A percentile compares a stretch with the other conserved stretches of the same genome.
Conservation (phyloP, 441 rosid species). For the Jatropha podagrica region DNA sequence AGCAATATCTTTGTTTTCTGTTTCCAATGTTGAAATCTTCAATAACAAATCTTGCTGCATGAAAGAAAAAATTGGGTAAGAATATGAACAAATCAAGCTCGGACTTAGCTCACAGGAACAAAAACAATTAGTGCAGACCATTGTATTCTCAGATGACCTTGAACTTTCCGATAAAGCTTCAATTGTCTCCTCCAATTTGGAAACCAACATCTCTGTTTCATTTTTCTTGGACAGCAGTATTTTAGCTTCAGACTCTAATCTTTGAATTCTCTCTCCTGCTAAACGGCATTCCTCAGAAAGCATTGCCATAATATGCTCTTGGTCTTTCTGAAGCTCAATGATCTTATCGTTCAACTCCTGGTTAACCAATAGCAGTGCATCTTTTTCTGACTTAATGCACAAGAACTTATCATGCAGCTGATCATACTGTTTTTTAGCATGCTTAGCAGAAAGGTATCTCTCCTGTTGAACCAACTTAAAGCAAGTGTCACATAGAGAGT, state of each 20-base stretch:
- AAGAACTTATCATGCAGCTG: constrained; percentile 55
- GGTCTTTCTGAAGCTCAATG: constrained; percentile 57
- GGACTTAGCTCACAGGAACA: constrained; percentile 13
- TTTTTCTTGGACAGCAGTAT: constrained; percentile 47
- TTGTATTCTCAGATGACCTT: constrained; percentile 53
- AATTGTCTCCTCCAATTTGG: constrained; percentile 47
- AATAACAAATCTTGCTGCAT: constrained; percentile 57
- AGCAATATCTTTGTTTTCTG: constrained; percentile 48
- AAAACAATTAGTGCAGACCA: constrained; percentile 38
- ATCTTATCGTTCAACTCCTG: constrained; percentile 46
- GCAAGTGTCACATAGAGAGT: constrained; percentile 49
- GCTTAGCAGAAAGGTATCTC: constrained; percentile 45
- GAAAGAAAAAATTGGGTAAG: constrained; percentile 28
- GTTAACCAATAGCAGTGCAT: constrained; percentile 46
- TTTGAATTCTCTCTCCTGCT: constrained; percentile 55
- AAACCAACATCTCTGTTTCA: constrained; percentile 47
- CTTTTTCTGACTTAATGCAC: constrained; percentile 47
- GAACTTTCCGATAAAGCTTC: constrained; percentile 40
- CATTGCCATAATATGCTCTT: constrained; percentile 45
- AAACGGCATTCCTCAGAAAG: constrained; percentile 49
- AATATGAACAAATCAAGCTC: constrained; percentile 24
- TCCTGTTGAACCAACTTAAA: constrained; percentile 52
- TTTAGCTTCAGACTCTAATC: constrained; percentile 67
- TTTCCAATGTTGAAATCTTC: constrained; percentile 58
- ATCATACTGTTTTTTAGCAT: constrained; percentile 47